phyloP scores from a whole-genome alignment of 768 basidiomycete genomes.

The Boletus pseudo-olivaceus region DNA sequence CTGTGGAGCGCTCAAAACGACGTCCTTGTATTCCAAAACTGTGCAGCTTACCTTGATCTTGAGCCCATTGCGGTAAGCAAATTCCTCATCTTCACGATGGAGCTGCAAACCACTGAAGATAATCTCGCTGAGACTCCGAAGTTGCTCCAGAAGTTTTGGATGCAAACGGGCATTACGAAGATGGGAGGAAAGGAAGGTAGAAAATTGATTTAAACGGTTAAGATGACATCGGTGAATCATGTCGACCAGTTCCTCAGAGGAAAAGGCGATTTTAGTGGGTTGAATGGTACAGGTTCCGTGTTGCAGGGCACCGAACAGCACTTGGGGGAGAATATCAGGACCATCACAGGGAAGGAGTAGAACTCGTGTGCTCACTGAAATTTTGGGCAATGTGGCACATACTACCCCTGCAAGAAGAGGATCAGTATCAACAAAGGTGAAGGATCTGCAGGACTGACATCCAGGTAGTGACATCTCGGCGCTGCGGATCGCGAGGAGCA shows the following conservation, averaged over 20 bases:
- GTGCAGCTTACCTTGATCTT: conserved; percentile 51
- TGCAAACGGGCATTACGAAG: conserved; percentile 57
- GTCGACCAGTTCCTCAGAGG: conserved; percentile 63
- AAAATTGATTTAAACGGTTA: conserved; percentile 75
- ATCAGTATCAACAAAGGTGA: conserved; percentile 26
- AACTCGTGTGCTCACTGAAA: conserved; percentile 53
- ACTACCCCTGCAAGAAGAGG: conserved; percentile 57
- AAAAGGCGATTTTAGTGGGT: conserved; percentile 61
- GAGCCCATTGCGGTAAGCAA: conserved; percentile 62
- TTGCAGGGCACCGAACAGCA: conserved; percentile 69
- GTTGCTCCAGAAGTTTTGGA: conserved; percentile 55
- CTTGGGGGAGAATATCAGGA: conserved; percentile 25
- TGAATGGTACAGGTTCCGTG: conserved; percentile 72
- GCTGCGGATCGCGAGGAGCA: conserved; percentile 44
- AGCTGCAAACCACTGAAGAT: conserved; percentile 65
- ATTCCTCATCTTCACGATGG: conserved; percentile 65
- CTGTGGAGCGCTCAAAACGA: conserved; percentile 35
- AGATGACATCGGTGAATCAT: conserved; percentile 67
- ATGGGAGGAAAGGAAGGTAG: conserved; percentile 62
- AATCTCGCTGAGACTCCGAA: conserved; percentile 58
- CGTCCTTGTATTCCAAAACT: conserved; percentile 12
- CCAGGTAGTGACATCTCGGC: conserved; percentile 67
- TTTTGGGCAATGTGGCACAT: conserved; percentile 81
- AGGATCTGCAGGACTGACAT: conserved; percentile 49
- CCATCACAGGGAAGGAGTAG: conserved; percentile 21